Percentiles rank a stretch among this genome's conserved stretches.
These are phyloP conservation scores for Rhizophagus sp. DNA, from an alignment of 192 early-diverging fungal species.

Conservation along the genomic window DNA sequence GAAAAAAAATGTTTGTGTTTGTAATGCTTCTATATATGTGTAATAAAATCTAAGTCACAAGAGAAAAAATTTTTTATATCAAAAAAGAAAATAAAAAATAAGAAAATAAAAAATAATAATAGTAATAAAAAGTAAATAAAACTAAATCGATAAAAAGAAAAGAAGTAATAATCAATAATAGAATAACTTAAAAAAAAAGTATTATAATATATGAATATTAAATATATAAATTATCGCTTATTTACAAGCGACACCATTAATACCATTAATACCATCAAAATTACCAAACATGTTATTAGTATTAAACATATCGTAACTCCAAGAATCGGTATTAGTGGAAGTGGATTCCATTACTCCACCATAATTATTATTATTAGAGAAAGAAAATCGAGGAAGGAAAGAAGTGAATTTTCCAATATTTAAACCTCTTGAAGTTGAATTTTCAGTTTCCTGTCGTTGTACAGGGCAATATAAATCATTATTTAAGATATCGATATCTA, in stretches of 20 bases:
- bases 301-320: background rate
- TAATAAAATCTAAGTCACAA: too few species aligned
- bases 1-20: too few species aligned
- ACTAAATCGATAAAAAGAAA: too few species aligned
- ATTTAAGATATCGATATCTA: background rate
- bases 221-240: background rate
- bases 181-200: too few species aligned
- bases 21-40: too few species aligned
- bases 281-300: background rate
- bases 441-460: background rate
- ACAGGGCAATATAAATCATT: background rate
- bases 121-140: too few species aligned
- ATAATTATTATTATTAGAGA: background rate
- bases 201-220: too few species aligned
- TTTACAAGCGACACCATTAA: background rate
- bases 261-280: too few species aligned
- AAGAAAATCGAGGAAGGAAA: background rate
- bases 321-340: background rate
- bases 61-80: too few species aligned
- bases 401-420: background rate
- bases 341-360: background rate
- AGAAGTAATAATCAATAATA: too few species aligned
- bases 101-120: too few species aligned
- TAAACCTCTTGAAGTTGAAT: background rate
- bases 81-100: too few species aligned